Conservation (phyloP, 192 early-diverging fungal species). For the Kappamyces sp. region DNA sequence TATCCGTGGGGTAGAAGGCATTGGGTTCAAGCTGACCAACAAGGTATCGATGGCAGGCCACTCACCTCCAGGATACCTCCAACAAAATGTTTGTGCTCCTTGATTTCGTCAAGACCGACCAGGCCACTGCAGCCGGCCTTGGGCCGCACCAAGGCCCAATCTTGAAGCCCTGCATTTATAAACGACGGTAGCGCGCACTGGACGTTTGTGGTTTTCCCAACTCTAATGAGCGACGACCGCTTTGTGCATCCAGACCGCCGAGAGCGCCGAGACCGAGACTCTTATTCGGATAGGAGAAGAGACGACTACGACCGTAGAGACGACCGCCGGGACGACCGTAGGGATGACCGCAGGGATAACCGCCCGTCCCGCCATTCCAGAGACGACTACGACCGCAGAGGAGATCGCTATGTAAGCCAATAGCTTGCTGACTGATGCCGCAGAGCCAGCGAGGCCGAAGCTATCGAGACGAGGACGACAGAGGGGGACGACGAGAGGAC, state of each 20-base stretch:
- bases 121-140: slow-evolving; percentile 15
- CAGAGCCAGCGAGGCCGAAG: too few species aligned
- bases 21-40: slow-evolving; percentile 71
- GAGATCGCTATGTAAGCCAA: too few species aligned
- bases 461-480: too few species aligned
- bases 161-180: slow-evolving; percentile 38
- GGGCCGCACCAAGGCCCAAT: slow-evolving; percentile 3
- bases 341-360: neutral
- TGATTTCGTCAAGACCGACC: slow-evolving; percentile 61
- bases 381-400: slow-evolving; percentile 3
- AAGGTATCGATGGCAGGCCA: slow-evolving; percentile 40
- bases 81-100: slow-evolving; percentile 97
- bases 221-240: too few species aligned
- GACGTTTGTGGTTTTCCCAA: too few species aligned
- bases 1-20: slow-evolving; percentile 55
- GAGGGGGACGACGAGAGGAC: too few species aligned
- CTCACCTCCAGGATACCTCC: slow-evolving; percentile 48
- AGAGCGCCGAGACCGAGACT: neutral
- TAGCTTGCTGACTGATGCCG: too few species aligned
- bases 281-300: slow-evolving; percentile 14
- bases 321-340: slow-evolving; percentile 6
- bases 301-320: slow-evolving; percentile 10
- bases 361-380: neutral
- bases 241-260: neutral
- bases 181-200: slow-evolving; percentile 21